These are phyloP conservation scores for Rhodotorula diobovata DNA, from an alignment of 768 basidiomycete genomes.

Conservation along the genomic window DNA sequence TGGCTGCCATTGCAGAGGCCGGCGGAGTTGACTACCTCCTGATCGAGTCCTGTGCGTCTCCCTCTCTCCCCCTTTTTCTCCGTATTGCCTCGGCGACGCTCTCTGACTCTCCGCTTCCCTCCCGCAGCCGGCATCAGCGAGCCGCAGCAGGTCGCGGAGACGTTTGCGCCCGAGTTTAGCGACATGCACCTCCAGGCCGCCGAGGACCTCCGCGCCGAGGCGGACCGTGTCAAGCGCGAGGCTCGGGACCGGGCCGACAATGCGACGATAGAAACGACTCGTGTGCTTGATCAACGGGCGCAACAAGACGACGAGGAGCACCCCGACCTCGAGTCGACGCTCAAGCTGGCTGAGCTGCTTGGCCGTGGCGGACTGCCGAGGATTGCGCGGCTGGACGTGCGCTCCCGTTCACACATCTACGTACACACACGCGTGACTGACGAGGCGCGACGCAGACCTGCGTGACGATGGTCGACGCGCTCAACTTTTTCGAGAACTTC, in stretches of 20 bases:
- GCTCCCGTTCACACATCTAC: neutral
- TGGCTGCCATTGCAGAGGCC: slow-evolving; percentile 44
- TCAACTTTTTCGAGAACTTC: slow-evolving; percentile 45
- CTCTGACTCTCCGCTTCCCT: neutral
- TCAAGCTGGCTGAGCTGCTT: slow-evolving; percentile 44
- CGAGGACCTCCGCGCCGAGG: slow-evolving; percentile 22
- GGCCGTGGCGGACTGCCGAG: slow-evolving; percentile 44
- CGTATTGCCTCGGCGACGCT: accelerated
- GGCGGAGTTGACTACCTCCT: slow-evolving; percentile 46
- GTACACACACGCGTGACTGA: no score
- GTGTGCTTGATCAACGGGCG: no score
- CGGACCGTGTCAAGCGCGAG: slow-evolving; percentile 11
- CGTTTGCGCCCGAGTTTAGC: slow-evolving; percentile 45
- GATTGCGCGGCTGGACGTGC: slow-evolving; percentile 43
- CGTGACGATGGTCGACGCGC: slow-evolving; percentile 46
- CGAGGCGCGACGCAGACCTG: slow-evolving; percentile 33
- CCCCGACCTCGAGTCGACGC: slow-evolving; percentile 5
- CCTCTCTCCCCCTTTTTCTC: no score
- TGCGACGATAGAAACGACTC: no score
- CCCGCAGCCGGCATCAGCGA: slow-evolving; percentile 43
- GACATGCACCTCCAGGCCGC: slow-evolving; percentile 38
- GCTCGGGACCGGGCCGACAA: neutral
- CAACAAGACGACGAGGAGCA: neutral
- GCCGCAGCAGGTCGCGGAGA: slow-evolving; percentile 47
- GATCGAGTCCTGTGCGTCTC: slow-evolving; percentile 42